A percentile compares a stretch with the other conserved stretches of the same genome.
Evolutionary conservation across 768 basidiomycete species (phyloP).

Genomic region (Boletus vermiculosoides): DNA sequence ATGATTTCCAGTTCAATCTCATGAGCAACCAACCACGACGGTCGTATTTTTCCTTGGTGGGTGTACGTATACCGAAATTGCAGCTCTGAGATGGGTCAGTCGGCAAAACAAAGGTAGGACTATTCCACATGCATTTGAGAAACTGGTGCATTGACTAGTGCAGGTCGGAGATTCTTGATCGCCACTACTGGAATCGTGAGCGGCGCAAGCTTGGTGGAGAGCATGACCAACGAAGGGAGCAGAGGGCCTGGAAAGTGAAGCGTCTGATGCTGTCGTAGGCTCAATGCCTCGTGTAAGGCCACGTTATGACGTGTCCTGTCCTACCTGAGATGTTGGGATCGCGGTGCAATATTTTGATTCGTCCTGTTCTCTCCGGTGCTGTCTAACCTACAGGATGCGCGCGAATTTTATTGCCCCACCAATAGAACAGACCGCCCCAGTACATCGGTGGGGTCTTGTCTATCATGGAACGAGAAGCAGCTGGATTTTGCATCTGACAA

Average conservation of each 20-base stretch:
- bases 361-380: conserved; percentile 6
- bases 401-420: neutral
- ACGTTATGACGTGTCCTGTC: conserved; percentile 8
- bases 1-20: conserved; percentile 40
- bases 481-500: neutral
- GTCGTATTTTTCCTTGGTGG: conserved; percentile 97
- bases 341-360: conserved; percentile 15
- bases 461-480: conserved; percentile 2
- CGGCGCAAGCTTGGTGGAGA: conserved; percentile 69
- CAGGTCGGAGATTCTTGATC: conserved; percentile 85
- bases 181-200: conserved; percentile 90
- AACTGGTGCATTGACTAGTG: conserved; percentile 11
- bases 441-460: neutral
- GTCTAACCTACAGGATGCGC: conserved; percentile 14
- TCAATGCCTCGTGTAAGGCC: conserved; percentile 1
- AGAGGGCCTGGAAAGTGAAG: conserved; percentile 37
- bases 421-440: neutral
- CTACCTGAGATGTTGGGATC: conserved; percentile 12
- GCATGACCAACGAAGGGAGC: conserved; percentile 50
- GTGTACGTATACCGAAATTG: conserved; percentile 96
- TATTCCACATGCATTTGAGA: neutral
- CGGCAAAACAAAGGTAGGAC: conserved; percentile 74
- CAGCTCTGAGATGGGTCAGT: conserved; percentile 90
- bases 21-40: conserved; percentile 72
- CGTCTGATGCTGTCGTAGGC: conserved; percentile 30